Evolutionary conservation across 208 protist species (phyloP).

Genomic region (Trypanosoma lewisi): DNA sequence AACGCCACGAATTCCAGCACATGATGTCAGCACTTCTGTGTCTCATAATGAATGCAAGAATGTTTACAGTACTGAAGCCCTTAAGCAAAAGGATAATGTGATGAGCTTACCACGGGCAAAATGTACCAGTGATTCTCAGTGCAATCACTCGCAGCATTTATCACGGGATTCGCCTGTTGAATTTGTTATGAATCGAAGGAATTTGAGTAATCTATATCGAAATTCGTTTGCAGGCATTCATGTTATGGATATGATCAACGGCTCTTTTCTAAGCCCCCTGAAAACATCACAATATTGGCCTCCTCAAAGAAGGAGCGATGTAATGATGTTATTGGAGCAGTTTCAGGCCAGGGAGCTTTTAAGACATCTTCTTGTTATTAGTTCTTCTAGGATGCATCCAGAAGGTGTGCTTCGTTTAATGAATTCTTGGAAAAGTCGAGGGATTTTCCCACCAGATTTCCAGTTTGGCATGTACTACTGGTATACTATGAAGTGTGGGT

Average conservation of each 20-base stretch:
- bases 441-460: slow-evolving; percentile 62
- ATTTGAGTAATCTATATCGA: slow-evolving; percentile 25
- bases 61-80: neutral
- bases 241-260: slow-evolving; percentile 35
- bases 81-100: neutral
- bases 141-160: neutral
- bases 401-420: slow-evolving; percentile 54
- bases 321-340: slow-evolving; percentile 37
- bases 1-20: neutral
- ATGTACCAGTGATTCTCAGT: neutral
- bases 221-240: slow-evolving; percentile 48
- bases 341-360: slow-evolving; percentile 48
- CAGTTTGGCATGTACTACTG: slow-evolving; percentile 76
- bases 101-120: neutral
- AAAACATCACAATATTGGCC: slow-evolving; percentile 38
- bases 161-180: neutral
- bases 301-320: slow-evolving; percentile 36
- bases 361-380: slow-evolving; percentile 59
- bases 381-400: slow-evolving; percentile 51
- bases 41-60: neutral
- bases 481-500: slow-evolving; percentile 66
- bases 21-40: neutral
- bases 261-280: slow-evolving; percentile 23
- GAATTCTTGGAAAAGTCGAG: slow-evolving; percentile 55
- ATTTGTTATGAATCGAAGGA: slow-evolving; percentile 3